A percentile compares a stretch with the other conserved stretches of the same genome.
These are phyloP conservation scores for Kwoniella newhampshirensis DNA, from an alignment of 768 basidiomycete species.

Conservation along the genomic window DNA sequence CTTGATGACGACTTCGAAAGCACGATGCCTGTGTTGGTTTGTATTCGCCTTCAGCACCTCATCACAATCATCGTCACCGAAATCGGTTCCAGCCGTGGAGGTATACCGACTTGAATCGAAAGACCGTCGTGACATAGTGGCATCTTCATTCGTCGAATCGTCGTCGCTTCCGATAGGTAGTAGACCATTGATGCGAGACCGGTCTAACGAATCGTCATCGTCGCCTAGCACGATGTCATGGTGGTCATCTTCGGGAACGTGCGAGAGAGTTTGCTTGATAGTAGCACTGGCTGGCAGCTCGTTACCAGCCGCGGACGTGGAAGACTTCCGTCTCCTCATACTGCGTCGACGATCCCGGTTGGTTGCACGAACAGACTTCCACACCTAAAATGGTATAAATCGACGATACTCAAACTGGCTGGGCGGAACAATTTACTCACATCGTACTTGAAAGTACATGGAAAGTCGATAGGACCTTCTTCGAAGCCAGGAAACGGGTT, in stretches of 20 bases:
- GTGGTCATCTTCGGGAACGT: constrained; percentile 33
- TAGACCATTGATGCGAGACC: neutral
- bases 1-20: constrained; percentile 46
- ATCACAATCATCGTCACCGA: constrained; percentile 31
- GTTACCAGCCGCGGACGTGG: constrained; percentile 8
- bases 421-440: too few relatives aligned
- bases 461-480: constrained; percentile 78
- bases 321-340: constrained; percentile 22
- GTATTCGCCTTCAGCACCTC: constrained; percentile 3
- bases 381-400: constrained; percentile 24
- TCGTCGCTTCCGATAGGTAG: constrained; percentile 49
- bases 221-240: constrained; percentile 34
- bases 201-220: constrained; percentile 52
- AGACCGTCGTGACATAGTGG: constrained; percentile 62
- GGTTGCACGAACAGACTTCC: constrained; percentile 50
- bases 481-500: constrained; percentile 71
- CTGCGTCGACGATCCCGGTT: constrained; percentile 39
- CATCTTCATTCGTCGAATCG: constrained; percentile 50
- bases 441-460: constrained; percentile 93
- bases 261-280: constrained; percentile 17
- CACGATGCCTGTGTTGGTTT: constrained; percentile 18
- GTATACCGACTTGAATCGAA: constrained; percentile 53
- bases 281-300: constrained; percentile 1
- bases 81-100: constrained; percentile 32
- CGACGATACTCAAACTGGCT: too few relatives aligned